These are phyloP conservation scores for Lentinula edodes DNA, from an alignment of 768 basidiomycete species.

Conservation along the genomic window DNA sequence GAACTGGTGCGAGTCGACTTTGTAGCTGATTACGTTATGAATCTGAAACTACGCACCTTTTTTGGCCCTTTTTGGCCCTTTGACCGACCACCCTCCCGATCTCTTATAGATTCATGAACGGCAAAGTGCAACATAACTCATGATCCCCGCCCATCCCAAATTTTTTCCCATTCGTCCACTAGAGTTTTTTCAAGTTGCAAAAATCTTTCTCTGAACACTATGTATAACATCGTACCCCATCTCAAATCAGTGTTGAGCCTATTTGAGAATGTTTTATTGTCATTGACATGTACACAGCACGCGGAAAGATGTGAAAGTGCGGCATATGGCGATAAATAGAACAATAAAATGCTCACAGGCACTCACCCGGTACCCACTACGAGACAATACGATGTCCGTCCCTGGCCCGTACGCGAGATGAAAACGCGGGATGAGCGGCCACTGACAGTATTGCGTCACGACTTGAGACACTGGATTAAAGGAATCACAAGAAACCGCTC, in stretches of 20 bases:
- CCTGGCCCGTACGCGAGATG: neutral
- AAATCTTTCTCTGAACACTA: neutral
- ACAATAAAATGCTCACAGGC: neutral
- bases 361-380: neutral
- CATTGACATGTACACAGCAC: neutral
- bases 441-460: neutral
- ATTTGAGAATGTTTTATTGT: neutral
- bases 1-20: neutral
- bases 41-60: neutral
- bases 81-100: neutral
- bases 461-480: neutral
- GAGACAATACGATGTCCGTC: neutral
- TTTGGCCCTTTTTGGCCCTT: neutral
- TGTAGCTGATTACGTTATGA: neutral
- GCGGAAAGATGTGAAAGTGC: neutral
- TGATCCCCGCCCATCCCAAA: neutral
- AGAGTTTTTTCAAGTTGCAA: neutral
- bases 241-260: neutral
- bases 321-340: neutral
- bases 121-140: neutral
- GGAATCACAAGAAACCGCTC: neutral
- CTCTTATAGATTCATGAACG: neutral
- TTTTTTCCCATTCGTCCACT: neutral
- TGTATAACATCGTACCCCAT: neutral
- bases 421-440: neutral